Evolutionary conservation across 176 grass and related monocot genomes (phyloP), one percentile per base, ranked within the genome.

Genomic region (Oryza meridionalis): DNA sequence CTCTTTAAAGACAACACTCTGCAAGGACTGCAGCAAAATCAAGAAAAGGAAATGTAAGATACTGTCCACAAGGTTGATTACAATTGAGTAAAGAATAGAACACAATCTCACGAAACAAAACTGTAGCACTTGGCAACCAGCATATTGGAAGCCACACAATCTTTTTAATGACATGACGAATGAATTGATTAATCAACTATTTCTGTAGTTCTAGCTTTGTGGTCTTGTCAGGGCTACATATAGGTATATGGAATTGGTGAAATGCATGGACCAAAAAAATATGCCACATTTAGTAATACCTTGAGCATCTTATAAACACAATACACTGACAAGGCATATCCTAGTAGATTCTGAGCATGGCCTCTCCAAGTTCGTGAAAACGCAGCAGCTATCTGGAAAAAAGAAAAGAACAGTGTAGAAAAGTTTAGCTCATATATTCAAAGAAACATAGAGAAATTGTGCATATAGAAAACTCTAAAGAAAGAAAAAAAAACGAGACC

Each of bases 271-370:
- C 33, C 8, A 68, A 90, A 85, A 69, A 5, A 46, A 67, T 38
- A 86, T 13, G 76, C 63, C 53, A 26, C 9, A 63, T 43, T 69
- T 2, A 75, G 37, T 69, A 26, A 44, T 92, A 99, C 96, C 96
- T 99, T 99, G 63, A 99, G 85, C 93, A 99, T 99, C 81, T 99
- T 99, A 92, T 96, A 99, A 84, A 99, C 91, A 92, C 93, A 99
- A 78, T 94, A 99, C 29, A 99, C 84, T 59, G 96, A 96, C 72
- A 99, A 88, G 63, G 96, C 96, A 81, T 99, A 96, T 84, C 96
- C 96, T 81, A 99, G 90, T 71, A 99, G 88, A 92, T 99, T 99
- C 85, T 99, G 93, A 77, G 96, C 86, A 90, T 99, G 96, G 14
- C 96, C 96, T 89, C 93, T 95, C 96, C 96, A 99, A 9, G 96